Percentiles rank a stretch among this genome's conserved stretches.
These are phyloP conservation scores for Solanum peruvianum DNA, from an alignment of 257 asterid genomes.

Conservation along the genomic window DNA sequence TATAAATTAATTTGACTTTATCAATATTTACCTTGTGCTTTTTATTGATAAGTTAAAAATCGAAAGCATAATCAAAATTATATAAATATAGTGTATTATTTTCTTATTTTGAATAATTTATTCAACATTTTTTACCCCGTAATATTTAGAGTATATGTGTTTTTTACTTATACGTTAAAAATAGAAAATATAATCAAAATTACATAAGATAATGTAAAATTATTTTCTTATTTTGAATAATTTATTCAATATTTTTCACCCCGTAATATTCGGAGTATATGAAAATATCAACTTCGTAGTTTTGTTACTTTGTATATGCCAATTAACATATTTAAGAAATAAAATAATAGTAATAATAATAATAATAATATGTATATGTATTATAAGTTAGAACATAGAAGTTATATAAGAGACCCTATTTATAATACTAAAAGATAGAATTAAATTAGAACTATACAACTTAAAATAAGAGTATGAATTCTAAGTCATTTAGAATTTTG, in stretches of 20 bases:
- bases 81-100: background rate
- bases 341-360: too few species aligned
- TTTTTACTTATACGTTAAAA: background rate
- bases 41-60: background rate
- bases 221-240: background rate
- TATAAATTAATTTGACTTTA: background rate
- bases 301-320: too few species aligned
- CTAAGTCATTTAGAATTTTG: too few species aligned
- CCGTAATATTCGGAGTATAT: background rate
- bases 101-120: background rate
- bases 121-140: fast-evolving
- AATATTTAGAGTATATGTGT: too few species aligned
- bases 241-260: background rate
- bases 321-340: too few species aligned
- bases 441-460: too few species aligned
- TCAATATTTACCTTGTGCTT: background rate
- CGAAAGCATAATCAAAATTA: background rate
- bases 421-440: too few species aligned
- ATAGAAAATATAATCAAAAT: background rate
- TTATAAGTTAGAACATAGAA: background rate
- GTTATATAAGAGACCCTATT: background rate
- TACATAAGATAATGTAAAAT: background rate
- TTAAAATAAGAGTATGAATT: too few species aligned
- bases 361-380: too few species aligned
- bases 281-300: background rate